Percentiles rank a stretch among this genome's conserved stretches.
Conservation (phyloP, 106 monocot species). For the Dendrobium chrysotoxum region DNA sequence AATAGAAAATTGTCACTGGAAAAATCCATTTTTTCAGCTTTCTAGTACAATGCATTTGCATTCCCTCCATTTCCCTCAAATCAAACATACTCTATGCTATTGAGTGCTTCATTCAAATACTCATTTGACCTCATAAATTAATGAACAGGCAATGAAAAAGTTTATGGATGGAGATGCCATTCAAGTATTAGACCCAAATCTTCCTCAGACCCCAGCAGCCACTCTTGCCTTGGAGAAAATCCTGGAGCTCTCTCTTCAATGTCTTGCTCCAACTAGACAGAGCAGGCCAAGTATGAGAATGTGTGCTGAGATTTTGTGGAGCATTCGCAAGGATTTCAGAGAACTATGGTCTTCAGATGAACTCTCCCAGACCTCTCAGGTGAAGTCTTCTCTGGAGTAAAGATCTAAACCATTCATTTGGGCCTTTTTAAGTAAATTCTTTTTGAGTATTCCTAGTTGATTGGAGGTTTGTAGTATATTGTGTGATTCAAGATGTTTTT, state of each 20-base stretch:
- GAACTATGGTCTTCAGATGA: constrained; percentile 16
- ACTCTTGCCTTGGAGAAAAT: constrained; percentile 16
- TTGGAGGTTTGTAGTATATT: background rate
- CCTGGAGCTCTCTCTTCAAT: constrained; percentile 19
- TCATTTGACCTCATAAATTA: background rate
- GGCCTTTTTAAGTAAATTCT: background rate
- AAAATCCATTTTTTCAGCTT: background rate
- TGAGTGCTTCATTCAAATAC: background rate
- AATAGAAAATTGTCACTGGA: background rate
- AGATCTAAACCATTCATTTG: background rate
- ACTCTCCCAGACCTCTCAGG: background rate
- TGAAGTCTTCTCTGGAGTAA: background rate
- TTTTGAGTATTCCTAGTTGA: background rate
- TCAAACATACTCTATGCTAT: background rate
- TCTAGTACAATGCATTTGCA: no score
- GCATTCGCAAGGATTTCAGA: constrained; percentile 19
- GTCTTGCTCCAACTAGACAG: constrained; percentile 15
- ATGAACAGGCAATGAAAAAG: constrained; percentile 24
- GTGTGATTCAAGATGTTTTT: background rate
- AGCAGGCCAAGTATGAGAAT: constrained; percentile 19
- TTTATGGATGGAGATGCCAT: constrained; percentile 20
- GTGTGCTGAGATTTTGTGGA: constrained; percentile 22
- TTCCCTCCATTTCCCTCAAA: background rate
- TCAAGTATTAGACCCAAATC: constrained; percentile 12
- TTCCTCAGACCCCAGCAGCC: constrained; percentile 8